These are phyloP conservation scores for Saturnispora dispora DNA, from an alignment of 805 yeast genomes.

Conservation along the genomic window DNA sequence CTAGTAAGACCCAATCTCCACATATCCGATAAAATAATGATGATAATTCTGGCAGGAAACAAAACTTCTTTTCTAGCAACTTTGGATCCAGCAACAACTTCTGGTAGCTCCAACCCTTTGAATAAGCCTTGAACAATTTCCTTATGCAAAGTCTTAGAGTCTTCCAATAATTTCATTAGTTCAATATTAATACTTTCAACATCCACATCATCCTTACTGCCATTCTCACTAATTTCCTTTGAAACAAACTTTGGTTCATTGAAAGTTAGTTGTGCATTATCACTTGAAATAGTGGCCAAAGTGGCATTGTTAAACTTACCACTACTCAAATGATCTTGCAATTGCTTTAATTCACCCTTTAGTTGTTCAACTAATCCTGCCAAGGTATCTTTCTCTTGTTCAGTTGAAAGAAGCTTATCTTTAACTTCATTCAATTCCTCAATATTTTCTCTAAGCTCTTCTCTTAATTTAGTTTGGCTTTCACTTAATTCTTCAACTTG, in stretches of 20 bases:
- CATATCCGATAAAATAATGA: conserved; percentile 89
- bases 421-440: conserved; percentile 55
- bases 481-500: conserved; percentile 52
- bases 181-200: conserved; percentile 69
- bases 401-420: conserved; percentile 47
- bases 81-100: conserved; percentile 75
- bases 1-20: conserved; percentile 93
- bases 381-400: conserved; percentile 57
- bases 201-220: conserved; percentile 28
- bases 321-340: conserved; percentile 24
- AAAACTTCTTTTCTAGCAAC: conserved; percentile 82
- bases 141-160: conserved; percentile 61
- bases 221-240: conserved; percentile 10
- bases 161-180: conserved; percentile 58
- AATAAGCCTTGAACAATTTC: conserved; percentile 84
- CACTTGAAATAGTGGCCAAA: conserved; percentile 9
- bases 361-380: conserved; percentile 51
- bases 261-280: conserved; percentile 11
- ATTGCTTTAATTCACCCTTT: conserved; percentile 31
- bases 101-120: conserved; percentile 77
- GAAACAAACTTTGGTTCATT: conserved; percentile 7
- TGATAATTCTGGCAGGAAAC: conserved; percentile 92
- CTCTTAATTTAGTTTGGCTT: conserved; percentile 53
- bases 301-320: conserved; percentile 14
- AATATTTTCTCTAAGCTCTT: conserved; percentile 52